Evolutionary conservation across 164 flowering plant species (phyloP), one percentile per base, ranked within the genome.

Genomic region (Magnolia changhungtana): DNA sequence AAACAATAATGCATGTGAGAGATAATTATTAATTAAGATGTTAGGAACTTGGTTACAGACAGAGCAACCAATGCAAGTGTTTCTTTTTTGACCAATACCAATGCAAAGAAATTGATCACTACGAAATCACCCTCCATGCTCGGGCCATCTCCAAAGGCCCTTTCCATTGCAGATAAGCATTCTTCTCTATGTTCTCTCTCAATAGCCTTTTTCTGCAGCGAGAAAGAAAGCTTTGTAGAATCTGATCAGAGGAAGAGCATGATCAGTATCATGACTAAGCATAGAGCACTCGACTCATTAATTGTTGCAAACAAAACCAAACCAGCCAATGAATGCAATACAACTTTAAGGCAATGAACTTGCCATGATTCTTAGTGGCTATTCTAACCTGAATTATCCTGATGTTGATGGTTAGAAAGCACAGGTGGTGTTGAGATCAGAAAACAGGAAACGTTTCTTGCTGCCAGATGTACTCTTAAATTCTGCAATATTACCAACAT

Each of bases 51-150:
- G 19, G 61, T 55, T 55, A 16, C 61, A 10, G 61, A 16, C 18
- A 7, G 16, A 55, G 61, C 14, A 16, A 55, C 61, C 61, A 55
- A 37, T 37, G 45, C 45, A 37, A 11, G 71, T 68, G 8, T 16
- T 68, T 29, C 29, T 18, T 29, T 29, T 68, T 68, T 37, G 67
- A 68, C 21, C 49, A 59, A 72, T 87, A 95, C 98, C 98, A 96
- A 82, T 8, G 98, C 97, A 80, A 96, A 96, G 75, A 96, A 93
- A 77, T 93, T 96, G 9, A 96, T 92, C 82, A 88, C 83, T 75
- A 93, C 74, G 74, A 93, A 84, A 87, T 95, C 97, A 72, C 89
- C 91, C 81, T 86, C 87, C 84, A 83, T 20, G 83, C 71, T 82
- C 59, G 86, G 83, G 21, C 77, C 85, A 80, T 84, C 80, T 61